Evolutionary conservation across 2,329 filamentous ascomycete genomes (phyloP).

Genomic region (Diaporthe ilicicola): DNA sequence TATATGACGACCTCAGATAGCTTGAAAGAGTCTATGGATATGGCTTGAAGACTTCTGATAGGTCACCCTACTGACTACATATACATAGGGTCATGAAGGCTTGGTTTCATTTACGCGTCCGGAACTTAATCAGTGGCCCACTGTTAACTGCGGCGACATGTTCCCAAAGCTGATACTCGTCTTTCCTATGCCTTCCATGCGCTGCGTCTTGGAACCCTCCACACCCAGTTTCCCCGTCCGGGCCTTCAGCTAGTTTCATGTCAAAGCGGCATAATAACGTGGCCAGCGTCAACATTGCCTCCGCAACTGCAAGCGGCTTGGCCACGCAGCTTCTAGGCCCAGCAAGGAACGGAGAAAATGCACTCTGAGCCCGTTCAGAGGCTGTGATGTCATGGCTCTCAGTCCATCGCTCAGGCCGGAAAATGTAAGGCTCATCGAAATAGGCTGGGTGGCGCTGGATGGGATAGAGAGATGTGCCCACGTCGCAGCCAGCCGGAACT

Average conservation of each 20-base stretch:
- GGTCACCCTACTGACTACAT: not conserved
- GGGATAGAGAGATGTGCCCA: not conserved
- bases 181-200: not conserved
- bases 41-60: not conserved
- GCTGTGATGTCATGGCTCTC: not conserved
- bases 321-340: constrained; percentile 3
- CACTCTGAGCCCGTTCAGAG: not conserved
- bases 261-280: constrained; percentile 8
- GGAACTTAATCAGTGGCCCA: not conserved
- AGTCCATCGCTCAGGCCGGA: not conserved
- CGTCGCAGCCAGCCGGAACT: not conserved
- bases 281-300: not conserved
- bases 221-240: not conserved
- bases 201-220: not conserved
- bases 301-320: constrained; percentile 1
- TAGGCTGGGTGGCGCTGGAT: not conserved
- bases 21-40: no score
- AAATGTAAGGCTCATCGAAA: not conserved
- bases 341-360: not conserved
- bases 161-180: constrained; percentile 17
- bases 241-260: not conserved
- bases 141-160: constrained; percentile 1
- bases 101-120: not conserved
- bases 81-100: not conserved
- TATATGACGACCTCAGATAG: no score